phyloP scores from a whole-genome alignment of 2,329 filamentous ascomycete species.

The Aspergillus tamarii region DNA sequence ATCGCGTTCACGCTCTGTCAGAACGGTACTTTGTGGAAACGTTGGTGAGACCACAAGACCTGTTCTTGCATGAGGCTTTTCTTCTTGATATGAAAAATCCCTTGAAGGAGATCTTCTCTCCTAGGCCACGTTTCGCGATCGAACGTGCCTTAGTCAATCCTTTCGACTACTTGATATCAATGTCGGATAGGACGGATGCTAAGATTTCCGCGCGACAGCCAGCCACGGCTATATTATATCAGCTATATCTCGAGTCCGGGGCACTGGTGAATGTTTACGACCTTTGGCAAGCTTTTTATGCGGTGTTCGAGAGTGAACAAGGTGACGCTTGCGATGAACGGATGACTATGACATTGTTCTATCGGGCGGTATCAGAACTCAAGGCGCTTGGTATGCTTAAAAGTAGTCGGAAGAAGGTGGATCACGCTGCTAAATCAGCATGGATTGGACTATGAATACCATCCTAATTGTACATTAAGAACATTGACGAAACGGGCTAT shows the following conservation, averaged over 20 bases:
- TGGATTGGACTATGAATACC: conserved; percentile 66
- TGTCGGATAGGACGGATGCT: conserved; percentile 37
- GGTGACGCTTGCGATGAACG: conserved; percentile 35
- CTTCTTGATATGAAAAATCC: conserved; percentile 62
- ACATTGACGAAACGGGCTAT: conserved; percentile 11
- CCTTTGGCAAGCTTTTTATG: conserved; percentile 64
- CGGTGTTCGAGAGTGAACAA: conserved; percentile 50
- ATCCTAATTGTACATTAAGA: conserved; percentile 21
- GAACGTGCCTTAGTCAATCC: conserved; percentile 63
- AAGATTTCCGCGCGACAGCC: conserved; percentile 57
- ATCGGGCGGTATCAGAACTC: conserved; percentile 81
- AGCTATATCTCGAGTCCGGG: conserved; percentile 66
- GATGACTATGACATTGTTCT: conserved; percentile 71
- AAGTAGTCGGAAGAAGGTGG: conserved; percentile 84
- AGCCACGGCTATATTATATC: conserved; percentile 62
- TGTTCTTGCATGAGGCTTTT: conserved; percentile 61
- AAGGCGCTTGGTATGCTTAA: conserved; percentile 86
- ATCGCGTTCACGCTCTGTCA: conserved; percentile 50
- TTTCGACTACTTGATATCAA: conserved; percentile 63
- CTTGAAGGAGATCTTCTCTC: conserved; percentile 60
- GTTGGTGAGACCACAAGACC: conserved; percentile 53
- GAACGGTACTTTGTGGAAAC: conserved; percentile 49
- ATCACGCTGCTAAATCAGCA: conserved; percentile 82
- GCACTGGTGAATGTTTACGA: conserved; percentile 64
- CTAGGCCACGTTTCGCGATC: conserved; percentile 60